These are phyloP conservation scores for Lactarius trivialis DNA, from an alignment of 768 basidiomycete species.

Conservation along the genomic window DNA sequence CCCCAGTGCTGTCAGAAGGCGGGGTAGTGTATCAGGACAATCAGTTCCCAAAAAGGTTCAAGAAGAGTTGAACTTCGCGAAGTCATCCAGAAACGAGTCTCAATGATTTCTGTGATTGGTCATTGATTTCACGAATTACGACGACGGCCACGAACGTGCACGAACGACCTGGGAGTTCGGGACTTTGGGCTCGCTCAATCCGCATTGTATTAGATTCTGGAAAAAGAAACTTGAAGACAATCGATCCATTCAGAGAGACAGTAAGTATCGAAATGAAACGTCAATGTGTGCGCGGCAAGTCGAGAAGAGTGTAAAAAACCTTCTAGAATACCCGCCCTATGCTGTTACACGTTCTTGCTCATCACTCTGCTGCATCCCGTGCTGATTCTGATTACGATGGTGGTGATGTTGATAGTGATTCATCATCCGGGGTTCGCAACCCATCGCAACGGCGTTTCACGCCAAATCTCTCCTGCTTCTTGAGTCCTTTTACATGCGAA, in stretches of 20 bases:
- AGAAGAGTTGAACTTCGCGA: no score
- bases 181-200: conserved; percentile 1
- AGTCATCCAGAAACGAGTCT: no score
- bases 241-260: background rate
- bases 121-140: no score
- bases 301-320: background rate
- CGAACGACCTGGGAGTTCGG: background rate
- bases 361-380: background rate
- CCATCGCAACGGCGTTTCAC: background rate
- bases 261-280: no score
- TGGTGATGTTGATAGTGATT: background rate
- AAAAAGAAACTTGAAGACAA: background rate
- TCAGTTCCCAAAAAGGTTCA: no score
- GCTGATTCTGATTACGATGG: background rate
- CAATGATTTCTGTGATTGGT: no score
- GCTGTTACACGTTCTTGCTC: background rate
- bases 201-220: background rate
- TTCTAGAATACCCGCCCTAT: background rate
- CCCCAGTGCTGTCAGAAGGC: no score
- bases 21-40: no score
- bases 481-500: background rate
- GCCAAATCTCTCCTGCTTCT: background rate
- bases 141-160: no score
- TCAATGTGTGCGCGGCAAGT: no score
- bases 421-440: background rate